Evolutionary conservation across 2,329 filamentous ascomycete genomes (phyloP).

Genomic region (Calonectria leucothoes): DNA sequence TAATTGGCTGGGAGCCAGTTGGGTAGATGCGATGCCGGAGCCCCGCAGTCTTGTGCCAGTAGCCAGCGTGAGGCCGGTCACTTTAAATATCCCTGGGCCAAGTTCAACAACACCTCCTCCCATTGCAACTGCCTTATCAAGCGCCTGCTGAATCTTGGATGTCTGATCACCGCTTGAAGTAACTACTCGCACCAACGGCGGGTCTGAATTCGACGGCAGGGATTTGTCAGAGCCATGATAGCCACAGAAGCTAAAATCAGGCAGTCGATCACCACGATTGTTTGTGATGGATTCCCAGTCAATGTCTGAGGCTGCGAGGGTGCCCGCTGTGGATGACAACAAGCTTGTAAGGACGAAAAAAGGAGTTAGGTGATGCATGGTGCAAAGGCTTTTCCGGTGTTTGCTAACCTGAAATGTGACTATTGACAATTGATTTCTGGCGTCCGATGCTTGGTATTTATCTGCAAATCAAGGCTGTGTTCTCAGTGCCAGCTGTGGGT

Average conservation of each 20-base stretch:
- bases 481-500: too few species aligned
- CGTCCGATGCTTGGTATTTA: too few species aligned
- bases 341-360: too few species aligned
- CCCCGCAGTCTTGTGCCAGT: conserved; percentile 21
- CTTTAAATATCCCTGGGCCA: conserved; percentile 17
- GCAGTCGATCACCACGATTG: conserved; percentile 26
- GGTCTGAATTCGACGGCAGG: conserved; percentile 1
- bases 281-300: neutral
- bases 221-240: conserved; percentile 32
- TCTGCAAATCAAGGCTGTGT: too few species aligned
- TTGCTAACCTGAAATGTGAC: too few species aligned
- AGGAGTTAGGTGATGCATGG: too few species aligned
- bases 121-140: conserved; percentile 8
- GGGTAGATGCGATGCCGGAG: neutral
- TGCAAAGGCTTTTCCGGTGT: too few species aligned
- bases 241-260: conserved; percentile 37
- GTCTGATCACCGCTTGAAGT: conserved; percentile 19
- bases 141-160: conserved; percentile 25
- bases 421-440: too few species aligned
- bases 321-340: too few species aligned
- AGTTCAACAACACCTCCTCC: conserved; percentile 32
- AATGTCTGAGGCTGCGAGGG: neutral
- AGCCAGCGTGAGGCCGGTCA: conserved; percentile 21
- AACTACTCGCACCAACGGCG: neutral
- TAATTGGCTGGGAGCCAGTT: neutral